Percentiles rank a stretch among this genome's conserved stretches.
Evolutionary conservation across 306 rosid species (phyloP).

Genomic region (Pterocarpus santalinus): DNA sequence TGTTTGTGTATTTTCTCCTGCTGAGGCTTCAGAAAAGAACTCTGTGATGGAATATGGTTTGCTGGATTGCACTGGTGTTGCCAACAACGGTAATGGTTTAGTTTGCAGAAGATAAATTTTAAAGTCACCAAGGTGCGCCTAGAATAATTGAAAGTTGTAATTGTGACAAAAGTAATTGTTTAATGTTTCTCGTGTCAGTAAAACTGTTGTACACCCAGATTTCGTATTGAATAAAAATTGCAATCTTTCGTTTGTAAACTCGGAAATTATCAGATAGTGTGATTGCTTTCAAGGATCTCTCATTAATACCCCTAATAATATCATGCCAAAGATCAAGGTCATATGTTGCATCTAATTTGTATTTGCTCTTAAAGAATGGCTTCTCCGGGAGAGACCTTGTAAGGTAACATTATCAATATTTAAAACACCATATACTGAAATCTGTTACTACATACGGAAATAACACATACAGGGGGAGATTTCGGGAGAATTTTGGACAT

Average conservation of each 20-base stretch:
- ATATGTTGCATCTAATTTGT: neutral
- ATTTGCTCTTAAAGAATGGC: too few relatives aligned
- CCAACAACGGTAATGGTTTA: conserved; percentile 74
- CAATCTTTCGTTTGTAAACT: conserved; percentile 13
- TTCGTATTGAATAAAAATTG: conserved; percentile 1
- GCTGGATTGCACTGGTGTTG: conserved; percentile 70
- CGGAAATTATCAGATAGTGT: neutral
- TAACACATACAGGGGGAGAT: neutral
- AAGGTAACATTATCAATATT: too few relatives aligned
- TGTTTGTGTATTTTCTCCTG: conserved; percentile 61
- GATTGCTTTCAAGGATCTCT: conserved; percentile 3
- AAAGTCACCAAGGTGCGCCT: neutral
- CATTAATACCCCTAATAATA: neutral
- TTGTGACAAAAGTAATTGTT: conserved; percentile 1
- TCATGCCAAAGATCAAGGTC: neutral
- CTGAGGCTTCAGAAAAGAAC: conserved; percentile 30
- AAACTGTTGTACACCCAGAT: neutral
- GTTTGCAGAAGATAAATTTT: conserved; percentile 70
- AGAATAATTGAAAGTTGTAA: neutral
- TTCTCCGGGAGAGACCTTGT: too few relatives aligned
- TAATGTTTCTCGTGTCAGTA: neutral
- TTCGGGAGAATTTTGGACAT: neutral
- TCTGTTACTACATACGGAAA: too few relatives aligned
- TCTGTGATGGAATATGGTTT: conserved; percentile 44
- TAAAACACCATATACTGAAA: too few relatives aligned